Conservation (phyloP, 179 eudicot genomes). For the Pouteria campechiana region DNA sequence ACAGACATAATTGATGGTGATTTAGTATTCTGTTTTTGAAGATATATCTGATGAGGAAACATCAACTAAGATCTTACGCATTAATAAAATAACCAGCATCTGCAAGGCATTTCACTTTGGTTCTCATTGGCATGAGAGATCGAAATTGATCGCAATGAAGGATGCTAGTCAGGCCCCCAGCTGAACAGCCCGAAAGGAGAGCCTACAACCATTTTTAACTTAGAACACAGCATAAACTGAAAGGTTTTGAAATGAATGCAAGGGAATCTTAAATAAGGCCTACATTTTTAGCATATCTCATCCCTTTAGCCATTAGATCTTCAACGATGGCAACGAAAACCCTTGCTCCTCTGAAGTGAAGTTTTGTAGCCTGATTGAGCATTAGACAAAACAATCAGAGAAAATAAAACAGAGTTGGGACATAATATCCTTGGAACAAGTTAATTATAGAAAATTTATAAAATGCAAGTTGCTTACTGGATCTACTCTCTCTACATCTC, state of each 20-base stretch:
- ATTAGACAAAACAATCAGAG: neutral
- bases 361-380: slow-evolving; percentile 42
- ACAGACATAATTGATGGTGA: neutral
- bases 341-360: slow-evolving; percentile 80
- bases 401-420: neutral
- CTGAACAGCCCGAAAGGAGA: slow-evolving; percentile 90
- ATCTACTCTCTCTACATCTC: slow-evolving; percentile 68
- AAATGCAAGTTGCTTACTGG: slow-evolving; percentile 38
- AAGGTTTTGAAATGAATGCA: neutral
- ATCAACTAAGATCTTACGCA: slow-evolving; percentile 42
- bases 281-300: slow-evolving; percentile 78
- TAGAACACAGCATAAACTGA: neutral
- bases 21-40: too few relatives aligned
- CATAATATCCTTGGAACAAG: too few relatives aligned
- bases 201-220: slow-evolving; percentile 25
- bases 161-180: slow-evolving; percentile 92
- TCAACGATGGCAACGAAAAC: slow-evolving; percentile 69
- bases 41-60: too few relatives aligned
- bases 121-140: slow-evolving; percentile 48
- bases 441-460: too few relatives aligned
- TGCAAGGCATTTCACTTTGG: slow-evolving; percentile 77
- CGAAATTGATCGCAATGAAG: slow-evolving; percentile 84
- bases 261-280: neutral
- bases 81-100: slow-evolving; percentile 91
- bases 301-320: slow-evolving; percentile 73